A percentile compares a stretch with the other conserved stretches of the same genome.
Evolutionary conservation across 768 basidiomycete species (phyloP).

Genomic region (Russula emetica): DNA sequence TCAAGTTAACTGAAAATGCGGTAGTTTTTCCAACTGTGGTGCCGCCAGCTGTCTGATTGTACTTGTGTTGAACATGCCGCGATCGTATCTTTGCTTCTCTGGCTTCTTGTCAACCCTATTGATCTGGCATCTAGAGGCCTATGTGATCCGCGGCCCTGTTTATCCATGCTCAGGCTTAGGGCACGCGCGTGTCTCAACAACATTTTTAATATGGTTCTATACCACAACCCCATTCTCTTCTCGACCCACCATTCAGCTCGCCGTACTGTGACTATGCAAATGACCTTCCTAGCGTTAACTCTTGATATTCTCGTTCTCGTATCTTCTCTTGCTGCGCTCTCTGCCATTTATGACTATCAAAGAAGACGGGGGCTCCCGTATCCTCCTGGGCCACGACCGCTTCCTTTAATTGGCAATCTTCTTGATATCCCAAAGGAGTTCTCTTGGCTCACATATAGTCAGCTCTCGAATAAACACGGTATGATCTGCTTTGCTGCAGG

Average conservation of each 20-base stretch:
- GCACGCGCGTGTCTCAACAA: no score
- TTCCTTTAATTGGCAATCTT: conserved; percentile 14
- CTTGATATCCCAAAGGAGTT: conserved; percentile 17
- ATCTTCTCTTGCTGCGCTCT: neutral
- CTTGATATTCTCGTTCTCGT: conserved; percentile 5
- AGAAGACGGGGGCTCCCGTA: conserved; percentile 2
- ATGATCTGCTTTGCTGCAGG: neutral
- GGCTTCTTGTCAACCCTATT: neutral
- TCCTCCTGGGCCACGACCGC: conserved; percentile 17
- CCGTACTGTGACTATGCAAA: neutral
- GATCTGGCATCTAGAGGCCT: neutral
- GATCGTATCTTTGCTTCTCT: neutral
- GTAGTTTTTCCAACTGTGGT: no score
- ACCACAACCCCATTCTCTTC: neutral
- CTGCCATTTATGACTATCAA: conserved; percentile 1
- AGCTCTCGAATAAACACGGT: neutral
- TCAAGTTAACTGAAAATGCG: no score
- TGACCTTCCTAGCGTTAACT: neutral
- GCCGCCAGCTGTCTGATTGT: no score
- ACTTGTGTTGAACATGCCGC: neutral
- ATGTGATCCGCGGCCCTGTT: no score
- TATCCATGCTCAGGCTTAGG: no score
- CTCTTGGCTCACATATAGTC: conserved; percentile 9
- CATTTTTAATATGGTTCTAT: neutral
- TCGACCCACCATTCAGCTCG: neutral